phyloP scores from a whole-genome alignment of 257 asterid genomes.

The Salvia hispanica region DNA sequence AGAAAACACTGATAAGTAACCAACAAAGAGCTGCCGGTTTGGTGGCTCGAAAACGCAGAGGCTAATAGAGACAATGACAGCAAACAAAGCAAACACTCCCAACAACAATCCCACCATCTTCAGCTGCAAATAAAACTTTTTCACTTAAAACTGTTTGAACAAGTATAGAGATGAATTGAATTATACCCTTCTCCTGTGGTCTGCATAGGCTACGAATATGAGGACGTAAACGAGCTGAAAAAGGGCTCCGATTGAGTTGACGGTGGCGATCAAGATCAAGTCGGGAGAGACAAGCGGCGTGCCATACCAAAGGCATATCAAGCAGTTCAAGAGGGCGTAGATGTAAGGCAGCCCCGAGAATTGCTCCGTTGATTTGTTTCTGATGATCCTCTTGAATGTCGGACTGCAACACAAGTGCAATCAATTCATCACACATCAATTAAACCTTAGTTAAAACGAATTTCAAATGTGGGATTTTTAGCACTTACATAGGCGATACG shows the following conservation, averaged over 20 bases:
- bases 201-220: constrained; percentile 61
- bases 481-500: constrained; percentile 81
- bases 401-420: constrained; percentile 51
- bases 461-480: constrained; percentile 1
- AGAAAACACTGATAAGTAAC: constrained; percentile 62
- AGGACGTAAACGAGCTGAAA: constrained; percentile 64
- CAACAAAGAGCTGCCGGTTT: constrained; percentile 69
- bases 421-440: not conserved
- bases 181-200: constrained; percentile 52
- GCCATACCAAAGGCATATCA: constrained; percentile 90
- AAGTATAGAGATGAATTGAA: not conserved
- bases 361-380: constrained; percentile 75
- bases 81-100: constrained; percentile 58
- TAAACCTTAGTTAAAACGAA: not conserved
- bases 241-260: constrained; percentile 72
- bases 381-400: constrained; percentile 66
- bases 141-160: not conserved
- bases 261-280: constrained; percentile 64
- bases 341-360: constrained; percentile 86
- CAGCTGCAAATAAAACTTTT: constrained; percentile 39
- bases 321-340: constrained; percentile 77
- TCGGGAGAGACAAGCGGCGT: constrained; percentile 70
- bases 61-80: constrained; percentile 50
- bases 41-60: constrained; percentile 60
- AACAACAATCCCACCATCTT: constrained; percentile 49